A percentile compares a stretch with the other conserved stretches of the same genome.
phyloP scores from a whole-genome alignment of 129 eudicot species.

The Gnaphalium uliginosum region DNA sequence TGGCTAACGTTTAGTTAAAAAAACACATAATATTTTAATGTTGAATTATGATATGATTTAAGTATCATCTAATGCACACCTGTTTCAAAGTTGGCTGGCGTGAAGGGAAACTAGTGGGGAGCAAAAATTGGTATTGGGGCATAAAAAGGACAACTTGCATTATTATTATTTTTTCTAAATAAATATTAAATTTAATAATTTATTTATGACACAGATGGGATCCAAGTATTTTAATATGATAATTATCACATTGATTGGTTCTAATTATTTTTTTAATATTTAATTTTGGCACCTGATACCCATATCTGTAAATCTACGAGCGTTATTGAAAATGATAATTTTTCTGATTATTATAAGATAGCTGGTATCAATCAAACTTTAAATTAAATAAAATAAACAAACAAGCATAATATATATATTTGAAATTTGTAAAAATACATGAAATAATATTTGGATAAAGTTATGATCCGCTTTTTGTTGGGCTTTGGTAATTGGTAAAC shows the following conservation, averaged over 20 bases:
- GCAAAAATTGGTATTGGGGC: constrained; percentile 10
- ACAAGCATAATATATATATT: no score
- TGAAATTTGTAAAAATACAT: neutral
- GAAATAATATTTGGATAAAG: no score
- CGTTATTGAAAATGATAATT: no score
- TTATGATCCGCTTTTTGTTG: neutral
- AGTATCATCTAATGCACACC: neutral
- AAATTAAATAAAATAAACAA: no score
- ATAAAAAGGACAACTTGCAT: constrained; percentile 12
- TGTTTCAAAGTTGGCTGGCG: constrained; percentile 19
- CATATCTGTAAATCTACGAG: neutral
- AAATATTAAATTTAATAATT: neutral
- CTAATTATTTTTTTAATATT: no score
- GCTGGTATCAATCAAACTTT: neutral
- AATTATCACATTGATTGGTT: no score
- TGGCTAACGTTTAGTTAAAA: constrained; percentile 2
- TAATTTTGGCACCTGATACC: neutral
- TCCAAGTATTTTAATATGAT: no score
- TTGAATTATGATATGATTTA: no score
- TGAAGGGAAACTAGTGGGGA: constrained; percentile 16
- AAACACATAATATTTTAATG: neutral
- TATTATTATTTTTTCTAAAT: neutral
- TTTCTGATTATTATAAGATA: no score
- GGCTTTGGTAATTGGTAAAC: neutral
- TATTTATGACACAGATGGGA: neutral